Conservation (phyloP, 352 stramenopile species). For the Phytophthora colocasiae region DNA sequence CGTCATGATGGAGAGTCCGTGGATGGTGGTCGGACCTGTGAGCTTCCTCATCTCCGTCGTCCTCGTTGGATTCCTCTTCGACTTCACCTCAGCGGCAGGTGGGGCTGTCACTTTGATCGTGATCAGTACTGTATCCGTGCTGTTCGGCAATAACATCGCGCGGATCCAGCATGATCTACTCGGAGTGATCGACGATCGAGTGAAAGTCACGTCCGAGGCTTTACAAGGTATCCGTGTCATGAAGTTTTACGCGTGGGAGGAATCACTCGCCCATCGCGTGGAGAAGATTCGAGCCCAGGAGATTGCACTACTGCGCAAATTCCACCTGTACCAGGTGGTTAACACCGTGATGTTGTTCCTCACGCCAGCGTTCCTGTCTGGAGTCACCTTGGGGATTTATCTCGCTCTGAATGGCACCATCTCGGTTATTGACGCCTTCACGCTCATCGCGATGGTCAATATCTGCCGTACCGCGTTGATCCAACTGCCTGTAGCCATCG, state of each 20-base stretch:
- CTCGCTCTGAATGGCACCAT: constrained; percentile 40
- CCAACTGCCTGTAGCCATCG: constrained; percentile 32
- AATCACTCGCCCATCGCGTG: constrained; percentile 49
- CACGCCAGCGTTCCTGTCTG: constrained; percentile 47
- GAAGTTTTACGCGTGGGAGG: constrained; percentile 90
- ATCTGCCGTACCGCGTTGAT: constrained; percentile 28
- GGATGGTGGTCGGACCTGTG: constrained; percentile 22
- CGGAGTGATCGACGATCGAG: constrained; percentile 58
- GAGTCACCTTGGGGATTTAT: constrained; percentile 47
- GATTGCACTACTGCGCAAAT: constrained; percentile 52
- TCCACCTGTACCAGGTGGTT: constrained; percentile 59
- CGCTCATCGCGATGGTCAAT: constrained; percentile 46
- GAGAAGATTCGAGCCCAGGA: constrained; percentile 49
- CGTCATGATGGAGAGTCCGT: constrained; percentile 23
- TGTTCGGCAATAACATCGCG: constrained; percentile 6
- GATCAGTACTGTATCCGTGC: constrained; percentile 9
- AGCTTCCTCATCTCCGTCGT: constrained; percentile 27
- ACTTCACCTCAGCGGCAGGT: constrained; percentile 1
- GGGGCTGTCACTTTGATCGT: constrained; percentile 17
- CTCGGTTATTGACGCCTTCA: constrained; percentile 58
- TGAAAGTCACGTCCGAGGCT: constrained; percentile 93
- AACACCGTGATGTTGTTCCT: constrained; percentile 65
- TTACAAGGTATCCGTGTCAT: constrained; percentile 87
- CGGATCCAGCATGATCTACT: constrained; percentile 19
- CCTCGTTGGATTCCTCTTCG: constrained; percentile 32